Evolutionary conservation across 176 grass and related monocot species (phyloP).

Genomic region (Musa troglodytarum): DNA sequence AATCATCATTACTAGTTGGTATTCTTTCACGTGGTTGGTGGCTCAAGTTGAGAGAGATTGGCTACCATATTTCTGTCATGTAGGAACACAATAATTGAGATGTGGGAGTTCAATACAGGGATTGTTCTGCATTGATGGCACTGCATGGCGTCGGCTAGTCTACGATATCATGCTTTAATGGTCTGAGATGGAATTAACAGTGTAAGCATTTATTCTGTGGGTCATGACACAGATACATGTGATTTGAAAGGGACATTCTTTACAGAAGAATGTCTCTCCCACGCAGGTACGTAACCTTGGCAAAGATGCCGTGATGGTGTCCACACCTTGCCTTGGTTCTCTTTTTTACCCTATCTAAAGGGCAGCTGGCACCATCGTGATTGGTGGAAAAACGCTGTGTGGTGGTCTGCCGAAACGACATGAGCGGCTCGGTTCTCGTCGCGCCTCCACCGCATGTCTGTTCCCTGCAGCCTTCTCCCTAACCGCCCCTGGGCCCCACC

Average conservation of each 20-base stretch:
- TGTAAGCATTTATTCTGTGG: too few species aligned
- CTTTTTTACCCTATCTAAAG: too few species aligned
- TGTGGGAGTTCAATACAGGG: background rate
- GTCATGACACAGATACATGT: background rate
- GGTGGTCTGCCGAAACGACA: background rate
- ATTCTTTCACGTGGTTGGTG: conserved; percentile 2
- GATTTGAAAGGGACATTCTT: background rate
- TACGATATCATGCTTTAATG: too few species aligned
- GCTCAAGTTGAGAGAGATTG: background rate
- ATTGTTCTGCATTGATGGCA: too few species aligned
- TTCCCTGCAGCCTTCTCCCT: background rate
- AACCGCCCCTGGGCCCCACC: background rate
- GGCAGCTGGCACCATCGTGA: background rate
- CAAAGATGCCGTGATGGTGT: background rate
- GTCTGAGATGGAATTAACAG: too few species aligned
- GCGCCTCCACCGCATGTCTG: background rate
- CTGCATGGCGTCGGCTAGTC: too few species aligned
- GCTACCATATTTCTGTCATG: background rate
- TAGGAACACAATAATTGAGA: background rate
- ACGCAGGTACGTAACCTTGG: background rate
- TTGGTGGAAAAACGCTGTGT: background rate
- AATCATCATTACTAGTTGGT: background rate
- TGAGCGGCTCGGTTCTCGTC: background rate
- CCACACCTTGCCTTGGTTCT: background rate
- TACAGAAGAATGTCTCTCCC: background rate